These are phyloP conservation scores for Linnemannia elongata DNA, from an alignment of 192 early-diverging fungal genomes.

Conservation along the genomic window DNA sequence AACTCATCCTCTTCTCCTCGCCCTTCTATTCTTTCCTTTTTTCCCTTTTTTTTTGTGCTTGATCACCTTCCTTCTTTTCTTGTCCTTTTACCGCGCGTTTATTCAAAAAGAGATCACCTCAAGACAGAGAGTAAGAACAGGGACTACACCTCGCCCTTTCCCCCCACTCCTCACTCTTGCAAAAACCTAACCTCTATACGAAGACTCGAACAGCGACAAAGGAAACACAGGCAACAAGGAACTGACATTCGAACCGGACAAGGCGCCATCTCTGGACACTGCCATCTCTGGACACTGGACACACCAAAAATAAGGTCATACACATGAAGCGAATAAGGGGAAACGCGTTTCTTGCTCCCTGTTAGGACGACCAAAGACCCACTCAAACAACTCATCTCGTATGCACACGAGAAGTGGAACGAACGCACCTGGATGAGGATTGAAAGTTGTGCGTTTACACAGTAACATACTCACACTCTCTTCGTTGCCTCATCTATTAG, in stretches of 20 bases:
- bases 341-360: background rate
- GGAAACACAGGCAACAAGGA: background rate
- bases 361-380: background rate
- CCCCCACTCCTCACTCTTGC: background rate
- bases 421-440: background rate
- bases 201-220: background rate
- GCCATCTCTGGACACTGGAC: background rate
- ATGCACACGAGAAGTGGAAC: background rate
- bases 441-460: background rate
- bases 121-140: background rate
- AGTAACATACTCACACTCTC: background rate
- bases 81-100: background rate
- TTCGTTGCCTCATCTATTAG: background rate
- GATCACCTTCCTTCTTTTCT: constrained; percentile 1
- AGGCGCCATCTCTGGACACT: background rate
- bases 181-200: background rate
- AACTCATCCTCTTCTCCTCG: background rate
- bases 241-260: background rate
- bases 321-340: background rate
- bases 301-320: background rate
- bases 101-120: background rate
- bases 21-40: background rate
- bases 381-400: background rate
- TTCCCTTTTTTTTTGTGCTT: background rate
- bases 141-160: background rate